Evolutionary conservation across 495 filamentous ascomycete species (phyloP).

Genomic region (Rostrohypoxylon terebratum): DNA sequence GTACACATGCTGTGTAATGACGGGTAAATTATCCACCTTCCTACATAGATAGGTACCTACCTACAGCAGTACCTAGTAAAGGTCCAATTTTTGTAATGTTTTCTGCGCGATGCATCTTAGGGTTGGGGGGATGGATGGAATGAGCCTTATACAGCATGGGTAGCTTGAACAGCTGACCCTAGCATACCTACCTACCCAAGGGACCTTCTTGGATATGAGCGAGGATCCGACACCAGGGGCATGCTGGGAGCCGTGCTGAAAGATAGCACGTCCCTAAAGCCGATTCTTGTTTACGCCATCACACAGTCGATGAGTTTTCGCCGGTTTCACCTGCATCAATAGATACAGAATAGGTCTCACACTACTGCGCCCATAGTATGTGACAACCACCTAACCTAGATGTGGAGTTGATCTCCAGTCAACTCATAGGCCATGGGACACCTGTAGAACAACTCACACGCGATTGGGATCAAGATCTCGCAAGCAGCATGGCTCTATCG

Average conservation of each 20-base stretch:
- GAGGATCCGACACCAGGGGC: conserved; percentile 3
- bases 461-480: background rate
- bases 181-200: conserved; percentile 8
- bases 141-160: conserved; percentile 15
- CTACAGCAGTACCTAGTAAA: background rate
- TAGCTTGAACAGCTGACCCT: conserved; percentile 1
- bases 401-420: conserved; percentile 34
- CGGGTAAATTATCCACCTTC: background rate
- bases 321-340: conserved; percentile 38
- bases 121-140: background rate
- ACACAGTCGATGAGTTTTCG: conserved; percentile 6
- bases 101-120: background rate
- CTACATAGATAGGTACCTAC: background rate
- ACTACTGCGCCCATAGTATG: conserved; percentile 19
- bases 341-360: conserved; percentile 8
- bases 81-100: background rate
- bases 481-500: background rate
- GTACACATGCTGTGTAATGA: conserved; percentile 2
- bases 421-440: background rate
- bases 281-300: conserved; percentile 5
- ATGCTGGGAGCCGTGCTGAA: conserved; percentile 8
- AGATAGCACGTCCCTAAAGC: background rate
- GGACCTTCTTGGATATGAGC: background rate
- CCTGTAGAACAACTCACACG: background rate
- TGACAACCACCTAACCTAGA: conserved; percentile 5